Evolutionary conservation across 83 land plant species (phyloP), one percentile per base, ranked within the genome.

Genomic region (Diphasiastrum complanatum): DNA sequence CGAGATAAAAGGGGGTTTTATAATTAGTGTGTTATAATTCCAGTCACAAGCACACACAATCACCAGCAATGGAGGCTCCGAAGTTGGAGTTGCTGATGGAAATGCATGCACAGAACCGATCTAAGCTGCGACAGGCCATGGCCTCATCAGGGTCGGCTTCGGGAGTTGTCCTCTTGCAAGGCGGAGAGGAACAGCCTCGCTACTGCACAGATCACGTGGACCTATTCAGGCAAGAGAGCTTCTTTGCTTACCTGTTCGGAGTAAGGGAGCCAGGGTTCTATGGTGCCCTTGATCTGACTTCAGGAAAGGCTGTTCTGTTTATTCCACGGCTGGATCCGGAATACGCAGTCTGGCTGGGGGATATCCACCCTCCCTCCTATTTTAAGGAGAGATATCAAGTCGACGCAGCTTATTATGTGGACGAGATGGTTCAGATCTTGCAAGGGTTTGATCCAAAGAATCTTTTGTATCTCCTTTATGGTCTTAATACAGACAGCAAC

Each of bases 211-310:
- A 64, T 18, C 57, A 51, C 25, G 43, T 53, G 3, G 51, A 49
- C 19, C 30, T 64, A 18, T 64, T 64, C 67, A 51, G 98, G 77
- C 96, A 93, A 66, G 98, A 93, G 69, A 93, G 98, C 70, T 93
- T 83, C 57, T 93, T 93, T 76, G 91, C 96, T 16, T 93, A 89
- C 64, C 65, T 93, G 68, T 88, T 93, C 78, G 98, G 98, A 23
- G 98, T 89, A 11, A 82, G 63, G 48, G 98, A 93, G 63, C 98
- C 96, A 30, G 96, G 81, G 5, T 93, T 93, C 72, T 93, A 67
- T 73, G 96, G 91, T 31, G 88, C 91, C 35, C 68, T 93, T 62
- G 96, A 92, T 35, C 36, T 92, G 45, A 61, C 82, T 2, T 81
- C 81, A 48, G 85, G 88, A 40, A 64, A 73, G 20, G 68, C 91